A percentile compares a stretch with the other conserved stretches of the same genome.
These are phyloP conservation scores for Saccharomyces hybrid DNA, from an alignment of 1,139 yeast genomes.

Conservation along the genomic window DNA sequence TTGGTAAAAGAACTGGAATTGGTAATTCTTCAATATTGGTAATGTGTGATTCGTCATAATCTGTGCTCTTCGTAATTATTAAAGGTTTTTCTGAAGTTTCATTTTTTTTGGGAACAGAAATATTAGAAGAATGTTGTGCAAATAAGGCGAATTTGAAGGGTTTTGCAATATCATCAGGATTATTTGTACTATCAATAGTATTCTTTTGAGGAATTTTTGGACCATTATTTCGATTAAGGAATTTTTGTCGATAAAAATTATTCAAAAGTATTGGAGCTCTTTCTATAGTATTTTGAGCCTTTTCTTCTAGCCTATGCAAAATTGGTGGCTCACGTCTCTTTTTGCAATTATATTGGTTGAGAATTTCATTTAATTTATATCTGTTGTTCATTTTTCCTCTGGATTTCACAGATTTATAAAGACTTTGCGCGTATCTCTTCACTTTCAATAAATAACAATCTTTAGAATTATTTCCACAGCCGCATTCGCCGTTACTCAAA, in stretches of 20 bases:
- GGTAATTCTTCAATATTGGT: constrained; percentile 23
- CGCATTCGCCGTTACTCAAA: constrained; percentile 65
- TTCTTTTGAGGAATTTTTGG: not conserved
- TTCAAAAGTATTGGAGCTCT: constrained; percentile 13
- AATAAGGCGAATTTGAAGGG: constrained; percentile 12
- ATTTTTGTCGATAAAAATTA: constrained; percentile 6
- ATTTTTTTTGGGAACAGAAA: not conserved
- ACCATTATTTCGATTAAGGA: constrained; percentile 5
- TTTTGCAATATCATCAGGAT: constrained; percentile 4
- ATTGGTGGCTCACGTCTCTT: constrained; percentile 31
- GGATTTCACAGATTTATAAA: constrained; percentile 26
- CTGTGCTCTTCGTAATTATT: constrained; percentile 8
- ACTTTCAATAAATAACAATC: constrained; percentile 56
- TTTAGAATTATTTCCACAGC: constrained; percentile 41
- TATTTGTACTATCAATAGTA: constrained; percentile 1
- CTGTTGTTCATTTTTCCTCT: constrained; percentile 29
- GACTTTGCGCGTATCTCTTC: constrained; percentile 37
- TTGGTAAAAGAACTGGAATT: constrained; percentile 23
- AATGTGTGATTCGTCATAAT: constrained; percentile 25
- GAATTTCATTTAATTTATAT: constrained; percentile 28
- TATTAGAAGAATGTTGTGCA: constrained; percentile 4
- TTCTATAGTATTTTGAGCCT: constrained; percentile 13
- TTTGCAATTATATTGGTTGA: constrained; percentile 24
- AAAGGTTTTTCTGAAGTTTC: not conserved
- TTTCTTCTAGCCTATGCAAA: constrained; percentile 25